Percentiles rank a stretch among this genome's conserved stretches.
These are phyloP conservation scores for Nicotiana sylvestris DNA, from an alignment of 257 asterid species.

Conservation along the genomic window DNA sequence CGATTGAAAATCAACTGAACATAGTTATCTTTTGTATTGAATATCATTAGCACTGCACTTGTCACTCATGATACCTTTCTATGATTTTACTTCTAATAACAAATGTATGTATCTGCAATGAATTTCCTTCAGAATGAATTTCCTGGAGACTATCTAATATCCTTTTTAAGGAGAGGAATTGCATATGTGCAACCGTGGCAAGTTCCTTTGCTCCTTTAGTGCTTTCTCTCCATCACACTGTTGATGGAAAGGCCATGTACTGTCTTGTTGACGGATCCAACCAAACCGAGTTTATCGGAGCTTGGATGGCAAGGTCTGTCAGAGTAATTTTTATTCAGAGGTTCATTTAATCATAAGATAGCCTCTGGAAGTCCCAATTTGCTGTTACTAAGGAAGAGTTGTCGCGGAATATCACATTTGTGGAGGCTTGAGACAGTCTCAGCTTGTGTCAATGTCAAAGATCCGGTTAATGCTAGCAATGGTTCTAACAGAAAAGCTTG, in stretches of 20 bases:
- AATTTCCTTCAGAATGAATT: slow-evolving; percentile 3
- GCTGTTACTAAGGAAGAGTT: slow-evolving; percentile 34
- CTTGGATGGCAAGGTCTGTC: slow-evolving; percentile 18
- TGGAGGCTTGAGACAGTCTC: slow-evolving; percentile 54
- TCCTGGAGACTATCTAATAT: slow-evolving; percentile 2
- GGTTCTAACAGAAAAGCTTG: slow-evolving; percentile 54
- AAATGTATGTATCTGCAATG: background rate
- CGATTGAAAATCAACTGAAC: background rate
- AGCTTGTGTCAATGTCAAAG: slow-evolving; percentile 49
- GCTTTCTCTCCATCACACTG: background rate
- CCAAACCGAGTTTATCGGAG: slow-evolving; percentile 6
- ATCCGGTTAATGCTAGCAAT: slow-evolving; percentile 48
- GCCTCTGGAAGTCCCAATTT: slow-evolving; percentile 55
- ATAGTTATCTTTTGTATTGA: background rate
- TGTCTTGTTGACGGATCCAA: background rate
- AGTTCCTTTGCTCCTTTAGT: background rate
- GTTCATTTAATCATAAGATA: slow-evolving; percentile 42
- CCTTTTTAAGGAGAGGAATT: background rate
- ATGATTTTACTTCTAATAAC: background rate
- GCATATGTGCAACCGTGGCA: slow-evolving; percentile 2
- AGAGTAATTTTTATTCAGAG: slow-evolving; percentile 7
- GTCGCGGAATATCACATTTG: slow-evolving; percentile 54
- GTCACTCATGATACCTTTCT: slow-evolving; percentile 4
- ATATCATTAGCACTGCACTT: slow-evolving; percentile 1
- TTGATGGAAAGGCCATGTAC: background rate